These are phyloP conservation scores for Clonostachys sp. DNA, from an alignment of 2,329 filamentous ascomycete species.

Conservation along the genomic window DNA sequence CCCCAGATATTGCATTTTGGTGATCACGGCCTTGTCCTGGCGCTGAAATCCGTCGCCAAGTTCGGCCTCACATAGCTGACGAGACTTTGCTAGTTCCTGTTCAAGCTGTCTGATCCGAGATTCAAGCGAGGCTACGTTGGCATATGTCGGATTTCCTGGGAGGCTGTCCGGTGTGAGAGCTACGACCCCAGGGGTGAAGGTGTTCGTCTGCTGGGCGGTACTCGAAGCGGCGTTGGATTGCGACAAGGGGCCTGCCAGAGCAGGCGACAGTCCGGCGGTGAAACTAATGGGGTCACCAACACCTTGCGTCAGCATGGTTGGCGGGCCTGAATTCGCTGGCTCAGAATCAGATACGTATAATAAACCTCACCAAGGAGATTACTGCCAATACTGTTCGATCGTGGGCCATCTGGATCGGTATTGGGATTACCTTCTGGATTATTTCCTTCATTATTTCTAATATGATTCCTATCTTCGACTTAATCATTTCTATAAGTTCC, in stretches of 20 bases:
- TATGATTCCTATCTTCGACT: slow-evolving; percentile 28
- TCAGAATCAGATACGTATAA: too few relatives aligned
- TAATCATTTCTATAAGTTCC: slow-evolving; percentile 25
- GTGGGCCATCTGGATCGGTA: slow-evolving; percentile 25
- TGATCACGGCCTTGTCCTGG: slow-evolving; percentile 15
- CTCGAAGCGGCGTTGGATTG: too few relatives aligned
- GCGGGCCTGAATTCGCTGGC: too few relatives aligned
- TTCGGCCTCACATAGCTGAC: background rate
- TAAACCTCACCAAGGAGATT: slow-evolving; percentile 21
- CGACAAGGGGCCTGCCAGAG: too few relatives aligned
- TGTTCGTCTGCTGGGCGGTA: too few relatives aligned
- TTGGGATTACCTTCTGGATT: slow-evolving; percentile 23
- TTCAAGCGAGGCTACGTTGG: background rate
- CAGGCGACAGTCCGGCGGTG: too few relatives aligned
- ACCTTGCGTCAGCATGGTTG: too few relatives aligned
- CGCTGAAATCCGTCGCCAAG: slow-evolving; percentile 2
- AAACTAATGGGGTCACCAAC: too few relatives aligned
- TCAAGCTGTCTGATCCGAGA: too few relatives aligned
- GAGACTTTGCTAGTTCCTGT: too few relatives aligned
- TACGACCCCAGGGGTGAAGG: too few relatives aligned
- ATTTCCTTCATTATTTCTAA: slow-evolving; percentile 25
- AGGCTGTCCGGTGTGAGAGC: too few relatives aligned
- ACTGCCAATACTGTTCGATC: slow-evolving; percentile 21
- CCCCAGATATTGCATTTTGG: slow-evolving; percentile 38
- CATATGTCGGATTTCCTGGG: background rate